Percentiles rank a stretch among this genome's conserved stretches.
Evolutionary conservation across 228 moss, liverwort and hornwort species (phyloP).

Genomic region (Sphagnum fallax): DNA sequence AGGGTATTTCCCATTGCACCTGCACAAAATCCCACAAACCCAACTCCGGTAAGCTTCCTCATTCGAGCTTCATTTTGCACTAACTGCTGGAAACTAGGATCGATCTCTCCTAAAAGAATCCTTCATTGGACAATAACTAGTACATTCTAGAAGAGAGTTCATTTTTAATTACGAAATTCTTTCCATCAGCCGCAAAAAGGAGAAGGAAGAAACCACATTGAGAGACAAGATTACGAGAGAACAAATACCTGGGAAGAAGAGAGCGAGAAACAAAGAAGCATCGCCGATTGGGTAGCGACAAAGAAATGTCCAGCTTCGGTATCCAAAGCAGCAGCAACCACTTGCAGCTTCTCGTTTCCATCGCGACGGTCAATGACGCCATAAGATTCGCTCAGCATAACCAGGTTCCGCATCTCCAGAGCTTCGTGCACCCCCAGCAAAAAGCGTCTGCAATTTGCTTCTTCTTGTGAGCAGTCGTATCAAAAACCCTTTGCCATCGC

Average conservation of each 20-base stretch:
- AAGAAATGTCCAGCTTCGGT: conserved; percentile 41
- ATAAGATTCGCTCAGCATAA: conserved; percentile 47
- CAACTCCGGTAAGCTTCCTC: not conserved
- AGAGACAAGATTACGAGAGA: not conserved
- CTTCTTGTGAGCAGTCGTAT: too few species aligned
- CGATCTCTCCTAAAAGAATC: too few species aligned
- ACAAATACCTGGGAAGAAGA: conserved; percentile 33
- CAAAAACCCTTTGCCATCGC: too few species aligned
- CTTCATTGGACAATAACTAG: too few species aligned
- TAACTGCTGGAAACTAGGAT: not conserved
- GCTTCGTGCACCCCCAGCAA: not conserved
- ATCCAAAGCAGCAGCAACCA: conserved; percentile 45
- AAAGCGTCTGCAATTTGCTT: too few species aligned
- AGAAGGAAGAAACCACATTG: not conserved
- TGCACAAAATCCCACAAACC: conserved; percentile 5
- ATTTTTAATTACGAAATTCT: not conserved
- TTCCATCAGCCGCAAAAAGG: not conserved
- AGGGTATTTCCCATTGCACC: conserved; percentile 45
- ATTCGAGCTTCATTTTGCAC: not conserved
- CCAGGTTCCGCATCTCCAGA: conserved; percentile 48
- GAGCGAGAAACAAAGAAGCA: conserved; percentile 41
- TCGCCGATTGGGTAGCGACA: conserved; percentile 33
- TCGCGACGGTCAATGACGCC: conserved; percentile 33
- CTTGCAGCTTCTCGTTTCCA: conserved; percentile 34
- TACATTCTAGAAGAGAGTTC: not conserved